Percentiles rank a stretch among this genome's conserved stretches.
These are phyloP conservation scores for Cadophora luteo-olivacea DNA, from an alignment of 2,329 filamentous ascomycete species.

Conservation along the genomic window DNA sequence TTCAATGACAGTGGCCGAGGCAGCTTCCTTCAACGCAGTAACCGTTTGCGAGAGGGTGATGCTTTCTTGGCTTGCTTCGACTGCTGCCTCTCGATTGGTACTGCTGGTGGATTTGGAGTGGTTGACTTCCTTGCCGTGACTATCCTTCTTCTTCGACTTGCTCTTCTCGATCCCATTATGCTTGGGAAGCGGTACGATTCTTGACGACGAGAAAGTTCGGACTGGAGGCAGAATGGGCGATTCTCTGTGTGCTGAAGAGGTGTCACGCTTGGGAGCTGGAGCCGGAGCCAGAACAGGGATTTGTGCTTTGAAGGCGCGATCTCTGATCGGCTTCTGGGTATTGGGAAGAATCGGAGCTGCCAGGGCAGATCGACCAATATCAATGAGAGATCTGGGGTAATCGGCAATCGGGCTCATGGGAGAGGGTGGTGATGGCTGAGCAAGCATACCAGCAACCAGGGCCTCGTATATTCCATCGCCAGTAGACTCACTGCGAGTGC, in stretches of 20 bases:
- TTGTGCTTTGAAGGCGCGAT: neutral
- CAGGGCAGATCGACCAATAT: conserved; percentile 3
- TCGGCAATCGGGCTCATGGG: neutral
- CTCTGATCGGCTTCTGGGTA: neutral
- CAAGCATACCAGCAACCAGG: neutral
- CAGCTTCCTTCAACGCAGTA: neutral
- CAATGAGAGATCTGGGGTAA: neutral
- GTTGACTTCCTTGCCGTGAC: neutral
- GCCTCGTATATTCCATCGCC: conserved; percentile 5
- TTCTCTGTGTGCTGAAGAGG: neutral
- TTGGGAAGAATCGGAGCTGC: neutral
- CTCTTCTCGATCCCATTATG: neutral
- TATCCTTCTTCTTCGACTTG: neutral
- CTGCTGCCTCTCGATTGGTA: neutral
- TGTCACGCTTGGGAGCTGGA: neutral
- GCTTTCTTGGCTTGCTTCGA: neutral
- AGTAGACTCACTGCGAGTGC: neutral
- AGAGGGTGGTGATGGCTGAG: conserved; percentile 1
- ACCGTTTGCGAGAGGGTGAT: neutral
- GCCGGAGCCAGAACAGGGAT: no score
- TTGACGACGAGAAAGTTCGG: neutral
- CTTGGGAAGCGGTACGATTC: neutral
- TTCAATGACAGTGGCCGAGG: conserved; percentile 1
- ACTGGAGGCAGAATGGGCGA: conserved; percentile 3
- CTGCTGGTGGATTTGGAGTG: neutral